Base-by-base conservation (phyloP, 1,284 basidiomycete genomes). In the Malassezia restricta region DNA sequence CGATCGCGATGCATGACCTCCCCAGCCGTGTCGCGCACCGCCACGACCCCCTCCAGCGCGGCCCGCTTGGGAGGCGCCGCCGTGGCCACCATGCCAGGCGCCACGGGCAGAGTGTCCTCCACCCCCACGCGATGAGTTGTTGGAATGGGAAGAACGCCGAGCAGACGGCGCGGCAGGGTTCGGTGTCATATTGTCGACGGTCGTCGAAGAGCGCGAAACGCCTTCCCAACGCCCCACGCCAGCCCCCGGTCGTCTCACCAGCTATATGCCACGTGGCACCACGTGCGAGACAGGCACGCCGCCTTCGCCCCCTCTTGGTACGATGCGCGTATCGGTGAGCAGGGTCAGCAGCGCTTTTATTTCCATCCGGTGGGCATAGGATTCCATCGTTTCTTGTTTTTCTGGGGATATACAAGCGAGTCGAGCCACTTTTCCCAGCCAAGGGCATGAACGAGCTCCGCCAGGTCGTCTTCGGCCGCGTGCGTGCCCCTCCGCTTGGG, bases 261-360 rank as follows among this genome's bases (percentile, higher is more conserved):
- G 33, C 33, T 11, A 35, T 11, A 15, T 44, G 43, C 27, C 44
- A 46, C 44, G 44, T 46, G 44, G 44, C 24, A 14, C 44, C 44
- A 31, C 35, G 44, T 46, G 44, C 20, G 20, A 24, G 20, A 2
- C 20, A 24, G 20, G 20, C 20, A 24, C 20, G 20, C 20, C 20
- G 20, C 20, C 20, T 24, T 24, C 20, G 20, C 20, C 4, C 20
- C 20, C 20, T 4, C 20, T 24, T 24, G 20, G 20, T 4, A 24
- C 2, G 20, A 24, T 24, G 20, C 20, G 20, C 20, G 20, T 24
- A 4, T 24, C 20, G 20, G 20, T 24, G 20, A 24, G 20, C 20
- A 4, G 20, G 20, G 20, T 24, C 20, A 30, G 28, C 20, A 12
- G 3, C 17, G 15, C 15, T 14, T 1, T 35, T 35, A 2, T 15